phyloP scores from a whole-genome alignment of 2,329 filamentous ascomycete genomes.

The Curvularia sp. region DNA sequence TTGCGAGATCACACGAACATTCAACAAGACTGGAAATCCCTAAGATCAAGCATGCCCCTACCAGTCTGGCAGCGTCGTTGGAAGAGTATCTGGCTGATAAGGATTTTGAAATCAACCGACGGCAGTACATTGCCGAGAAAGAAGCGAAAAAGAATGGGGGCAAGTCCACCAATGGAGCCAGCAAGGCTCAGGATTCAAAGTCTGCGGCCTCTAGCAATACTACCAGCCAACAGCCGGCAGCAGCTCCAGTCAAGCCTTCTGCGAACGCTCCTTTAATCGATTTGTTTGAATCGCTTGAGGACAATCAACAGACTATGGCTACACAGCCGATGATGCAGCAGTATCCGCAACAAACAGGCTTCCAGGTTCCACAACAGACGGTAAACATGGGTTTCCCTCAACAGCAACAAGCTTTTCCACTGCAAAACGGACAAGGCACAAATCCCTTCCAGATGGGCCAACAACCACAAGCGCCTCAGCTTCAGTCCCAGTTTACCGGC shows the following conservation, averaged over 20 bases:
- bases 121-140: constrained; percentile 89
- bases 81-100: constrained; percentile 95
- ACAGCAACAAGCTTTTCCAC: constrained; percentile 62
- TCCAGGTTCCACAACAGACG: constrained; percentile 54
- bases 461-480: constrained; percentile 60
- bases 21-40: constrained; percentile 93
- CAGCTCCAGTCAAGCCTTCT: constrained; percentile 27
- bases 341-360: constrained; percentile 43
- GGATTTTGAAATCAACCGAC: constrained; percentile 91
- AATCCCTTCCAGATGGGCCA: constrained; percentile 87
- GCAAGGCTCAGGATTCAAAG: constrained; percentile 49
- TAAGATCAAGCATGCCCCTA: constrained; percentile 95
- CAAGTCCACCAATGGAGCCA: constrained; percentile 48
- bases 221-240: constrained; percentile 31
- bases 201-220: constrained; percentile 34
- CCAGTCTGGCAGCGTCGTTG: constrained; percentile 84
- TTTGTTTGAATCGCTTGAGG: constrained; percentile 43
- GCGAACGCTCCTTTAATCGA: constrained; percentile 45
- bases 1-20: constrained; percentile 88
- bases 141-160: constrained; percentile 69
- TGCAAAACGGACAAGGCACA: constrained; percentile 70
- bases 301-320: constrained; percentile 49
- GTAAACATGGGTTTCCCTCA: constrained; percentile 38
- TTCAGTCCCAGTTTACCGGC: constrained; percentile 68
- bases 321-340: constrained; percentile 46